Base-by-base conservation (phyloP, 2,329 filamentous ascomycete species). In the Orbilia blumenaviensis region DNA sequence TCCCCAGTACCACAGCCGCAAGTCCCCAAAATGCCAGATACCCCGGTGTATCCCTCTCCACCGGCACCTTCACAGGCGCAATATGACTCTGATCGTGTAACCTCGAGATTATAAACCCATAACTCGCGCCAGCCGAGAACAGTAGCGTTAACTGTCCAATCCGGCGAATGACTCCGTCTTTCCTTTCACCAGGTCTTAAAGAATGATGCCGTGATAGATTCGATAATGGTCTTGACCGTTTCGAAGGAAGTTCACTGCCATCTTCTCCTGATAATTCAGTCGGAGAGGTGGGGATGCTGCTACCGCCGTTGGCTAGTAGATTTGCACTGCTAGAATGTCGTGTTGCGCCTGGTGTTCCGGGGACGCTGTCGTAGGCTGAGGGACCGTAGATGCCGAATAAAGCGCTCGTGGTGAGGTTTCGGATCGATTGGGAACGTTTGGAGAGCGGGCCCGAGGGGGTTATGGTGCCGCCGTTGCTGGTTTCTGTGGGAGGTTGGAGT, bases 351-450 rank as follows among this genome's bases (percentile, higher is more conserved):
- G 89, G 78, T 89, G 88, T 73, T 80, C 85, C 82, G 78, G 87
- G 83, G 78, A 83, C 83, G 48, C 87, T 85, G 71, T 87, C 87
- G 32, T 87, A 86, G 0, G 71, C 71, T 21, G 88, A 88, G 5
- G 89, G 89, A 9, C 89, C 90, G 85, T 96, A 99, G 80, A 99
- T 99, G 66, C 95, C 94, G 79, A 91, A 92, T 3, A 99, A 87
- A 0, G 95, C 97, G 1, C 93, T 94, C 8, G 92, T 90, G 2
- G 93, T 97, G 75, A 99, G 87, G 82, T 97, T 96, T 81, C 93
- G 85, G 69, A 93, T 88, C 8, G 93, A 97, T 78, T 91, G 89
- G 23, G 90, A 91, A 72, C 92, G 89, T 81, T 88, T 90, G 78
- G 89, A 85, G 61, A 87, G 84, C 0, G 52, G 52, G 73, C 80